Evolutionary conservation across 768 basidiomycete genomes (phyloP), one percentile per base, ranked within the genome.

Genomic region (Hemileccinum impolitum): DNA sequence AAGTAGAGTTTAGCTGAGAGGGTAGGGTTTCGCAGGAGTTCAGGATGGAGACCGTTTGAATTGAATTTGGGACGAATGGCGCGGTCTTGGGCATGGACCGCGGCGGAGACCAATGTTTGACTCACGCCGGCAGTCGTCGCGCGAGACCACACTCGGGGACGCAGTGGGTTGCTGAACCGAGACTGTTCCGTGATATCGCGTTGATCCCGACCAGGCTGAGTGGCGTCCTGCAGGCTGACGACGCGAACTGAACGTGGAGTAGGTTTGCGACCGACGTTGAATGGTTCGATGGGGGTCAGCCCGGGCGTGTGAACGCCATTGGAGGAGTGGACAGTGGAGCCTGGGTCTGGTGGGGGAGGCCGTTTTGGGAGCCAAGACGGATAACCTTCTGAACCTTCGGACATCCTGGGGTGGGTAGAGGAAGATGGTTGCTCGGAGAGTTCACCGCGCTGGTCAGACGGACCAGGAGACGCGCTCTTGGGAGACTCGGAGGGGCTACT

Each of bases 341-440:
- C 78, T 3, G 90, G 90, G 8, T 80, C 80, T 0, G 90, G 90
- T 1, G 81, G 86, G 14, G 82, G 82, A 3, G 90, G 90, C 13
- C 90, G 77, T 51, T 73, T 80, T 15, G 90, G 90, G 1, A 92
- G 81, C 90, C 90, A 92, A 19, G 86, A 84, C 3, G 90, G 90
- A 63, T 92, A 92, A 13, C 83, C 83, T 55, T 87, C 86, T 15
- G 77, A 77, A 44, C 67, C 56, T 57, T 80, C 77, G 44, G 66
- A 71, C 2, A 48, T 30, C 48, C 66, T 60, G 9, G 67, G 64
- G 14, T 67, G 66, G 43, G 68, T 60, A 1, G 69, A 70, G 35
- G 70, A 63, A 12, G 67, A 71, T 1, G 70, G 70, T 3, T 60
- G 68, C 19, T 68, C 66, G 46, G 68, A 68, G 28, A 64, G 51